Conservation (phyloP, 805 yeast species). For the Zygosaccharomyces rouxii region DNA sequence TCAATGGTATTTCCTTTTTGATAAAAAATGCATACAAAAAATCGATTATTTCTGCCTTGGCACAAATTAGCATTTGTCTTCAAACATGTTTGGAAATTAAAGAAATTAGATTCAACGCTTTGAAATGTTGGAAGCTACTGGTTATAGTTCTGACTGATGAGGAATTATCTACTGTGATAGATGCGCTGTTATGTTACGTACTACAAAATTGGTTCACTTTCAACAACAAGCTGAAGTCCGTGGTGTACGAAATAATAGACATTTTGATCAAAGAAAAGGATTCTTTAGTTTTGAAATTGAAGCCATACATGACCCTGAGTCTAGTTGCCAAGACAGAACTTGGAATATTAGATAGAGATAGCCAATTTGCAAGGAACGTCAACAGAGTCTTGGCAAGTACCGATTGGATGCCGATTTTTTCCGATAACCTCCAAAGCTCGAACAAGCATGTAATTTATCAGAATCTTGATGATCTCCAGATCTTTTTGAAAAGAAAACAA, state of each 20-base stretch:
- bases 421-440: slow-evolving; percentile 27
- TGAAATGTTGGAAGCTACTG: slow-evolving; percentile 65
- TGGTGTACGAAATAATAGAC: slow-evolving; percentile 51
- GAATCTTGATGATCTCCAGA: slow-evolving; percentile 58
- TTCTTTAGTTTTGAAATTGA: slow-evolving; percentile 18
- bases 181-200: slow-evolving; percentile 67
- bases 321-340: slow-evolving; percentile 59
- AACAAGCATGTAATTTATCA: slow-evolving; percentile 62
- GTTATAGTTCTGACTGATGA: slow-evolving; percentile 52
- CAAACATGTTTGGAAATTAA: slow-evolving; percentile 69
- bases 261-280: slow-evolving; percentile 24
- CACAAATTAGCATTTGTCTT: slow-evolving; percentile 81
- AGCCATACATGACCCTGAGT: slow-evolving; percentile 55
- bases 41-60: slow-evolving; percentile 62
- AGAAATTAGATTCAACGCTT: slow-evolving; percentile 55
- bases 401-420: slow-evolving; percentile 27
- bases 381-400: slow-evolving; percentile 24
- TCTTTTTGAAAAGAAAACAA: slow-evolving; percentile 50
- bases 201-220: slow-evolving; percentile 62
- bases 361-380: slow-evolving; percentile 50
- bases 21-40: slow-evolving; percentile 47
- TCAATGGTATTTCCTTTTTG: slow-evolving; percentile 69
- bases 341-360: slow-evolving; percentile 44
- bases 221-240: slow-evolving; percentile 42
- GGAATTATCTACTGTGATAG: slow-evolving; percentile 62